Evolutionary conservation across 345 rosid species (phyloP), one percentile per base, ranked within the genome.

Genomic region (Eutrema japonicum): DNA sequence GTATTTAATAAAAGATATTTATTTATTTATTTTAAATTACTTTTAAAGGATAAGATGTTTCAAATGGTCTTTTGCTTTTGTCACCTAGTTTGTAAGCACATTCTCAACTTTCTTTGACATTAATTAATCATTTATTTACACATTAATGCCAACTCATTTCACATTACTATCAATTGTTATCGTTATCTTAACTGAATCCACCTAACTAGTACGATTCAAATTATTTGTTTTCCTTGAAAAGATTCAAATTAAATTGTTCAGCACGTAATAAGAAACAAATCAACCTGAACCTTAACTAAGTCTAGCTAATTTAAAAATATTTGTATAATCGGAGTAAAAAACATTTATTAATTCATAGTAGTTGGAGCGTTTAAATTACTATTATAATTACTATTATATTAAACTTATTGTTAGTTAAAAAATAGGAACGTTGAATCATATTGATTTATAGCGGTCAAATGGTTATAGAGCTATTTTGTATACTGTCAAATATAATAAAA

Each of bases 61-160:
- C 16, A 5, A 48, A 30, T 66, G 9, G 72, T 48, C 11, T 66
- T 56, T 57, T 48, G 14, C 43, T 38, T 66, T 66, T 66, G 67
- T 66, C 78, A 66, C 54, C 59, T 74, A 57, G 32, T 66, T 49
- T 66, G 42, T 18, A 48, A 50, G 61, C 78, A 57, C 72, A 66
- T 66, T 58, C 60, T 49, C 43, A 46, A 56, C 59, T 66, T 66
- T 64, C 10, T 57, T 66, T 30, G 22, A 74, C 58, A 66, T 11
- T 53, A 47, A 26, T 40, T 42, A 38, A 57, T 12, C 26, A 13
- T 65, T 57, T 11, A 54, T 27, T 56, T 51, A 51, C 11, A 27
- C 48, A 56, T 8, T 36, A 45, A 11, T 45, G 16, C 35, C 49
- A 73, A 46, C 48, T 64, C 18, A 37, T 36, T 56, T 58, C 47